These are phyloP conservation scores for Ophidiomyces ophidiicola DNA, from an alignment of 2,329 filamentous ascomycete genomes.

Conservation along the genomic window DNA sequence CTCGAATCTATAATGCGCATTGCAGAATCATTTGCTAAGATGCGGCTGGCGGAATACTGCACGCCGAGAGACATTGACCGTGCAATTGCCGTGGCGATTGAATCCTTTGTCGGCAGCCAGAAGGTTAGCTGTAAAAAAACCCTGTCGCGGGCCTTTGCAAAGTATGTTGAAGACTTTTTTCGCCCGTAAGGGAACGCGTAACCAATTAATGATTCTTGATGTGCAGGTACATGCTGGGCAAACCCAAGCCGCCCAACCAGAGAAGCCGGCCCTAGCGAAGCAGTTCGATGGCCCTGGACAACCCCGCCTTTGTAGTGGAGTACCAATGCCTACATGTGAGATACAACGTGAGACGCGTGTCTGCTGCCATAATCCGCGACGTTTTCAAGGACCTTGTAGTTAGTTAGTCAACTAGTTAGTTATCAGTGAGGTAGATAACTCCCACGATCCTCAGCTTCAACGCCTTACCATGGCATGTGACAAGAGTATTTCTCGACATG, in stretches of 20 bases:
- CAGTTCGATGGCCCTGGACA: no score
- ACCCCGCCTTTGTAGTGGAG: no score
- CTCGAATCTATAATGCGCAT: conserved; percentile 96
- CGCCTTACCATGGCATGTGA: no score
- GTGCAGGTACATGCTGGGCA: conserved; percentile 13
- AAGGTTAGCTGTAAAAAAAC: conserved; percentile 98
- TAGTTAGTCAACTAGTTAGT: no score
- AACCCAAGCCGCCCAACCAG: conserved; percentile 6
- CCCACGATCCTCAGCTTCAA: no score
- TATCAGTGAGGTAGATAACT: no score
- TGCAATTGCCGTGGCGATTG: conserved; percentile 90
- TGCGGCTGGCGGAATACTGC: conserved; percentile 96
- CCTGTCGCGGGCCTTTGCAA: conserved; percentile 83
- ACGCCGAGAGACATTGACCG: conserved; percentile 83
- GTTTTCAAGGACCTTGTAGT: no score
- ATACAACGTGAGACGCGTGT: no score
- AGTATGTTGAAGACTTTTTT: conserved; percentile 53
- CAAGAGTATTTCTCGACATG: no score
- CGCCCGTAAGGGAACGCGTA: neutral
- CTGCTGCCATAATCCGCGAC: no score
- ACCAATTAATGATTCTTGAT: conserved; percentile 3
- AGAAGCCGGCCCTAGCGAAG: neutral
- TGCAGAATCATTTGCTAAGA: conserved; percentile 86
- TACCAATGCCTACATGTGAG: no score
- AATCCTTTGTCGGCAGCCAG: conserved; percentile 90